Evolutionary conservation across 345 rosid species (phyloP), one percentile per base, ranked within the genome.

Genomic region (Citrus hindsii): DNA sequence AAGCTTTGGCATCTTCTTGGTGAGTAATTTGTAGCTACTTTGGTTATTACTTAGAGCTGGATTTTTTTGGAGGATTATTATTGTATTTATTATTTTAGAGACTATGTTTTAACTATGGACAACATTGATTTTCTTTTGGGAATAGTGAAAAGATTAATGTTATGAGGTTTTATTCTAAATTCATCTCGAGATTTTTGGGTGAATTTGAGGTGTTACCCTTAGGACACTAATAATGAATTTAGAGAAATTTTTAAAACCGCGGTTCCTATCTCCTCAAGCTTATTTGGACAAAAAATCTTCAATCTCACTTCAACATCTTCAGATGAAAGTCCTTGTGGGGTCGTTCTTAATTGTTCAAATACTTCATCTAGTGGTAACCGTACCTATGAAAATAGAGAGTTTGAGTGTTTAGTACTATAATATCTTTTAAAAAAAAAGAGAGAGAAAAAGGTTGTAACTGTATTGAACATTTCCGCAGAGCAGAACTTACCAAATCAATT

Each of bases 261-360:
- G 30, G 67, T 65, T 65, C 84, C 88, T 85, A 94, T 94, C 89
- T 96, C 97, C 83, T 94, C 97, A 10, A 91, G 94, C 79, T 40
- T 84, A 83, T 92, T 94, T 9, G 80, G 90, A 65, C 98, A 97
- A 80, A 92, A 94, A 68, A 96, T 89, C 32, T 48, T 67, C 83
- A 92, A 30, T 69, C 98, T 85, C 53, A 79, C 89, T 83, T 91
- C 89, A 63, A 95, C 97, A 89, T 94, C 98, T 82, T 82, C 92
- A 24, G 98, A 85, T 69, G 91, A 81, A 71, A 96, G 97, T 63
- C 98, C 98, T 46, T 18, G 74, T 33, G 76, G 78, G n/a, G 97
- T 83, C 48, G 97, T 88, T 82, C 85, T 88, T 66, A 96, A 87
- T 80, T 87, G 88, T 79, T 89, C 91, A 79, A 94, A 94, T 60